Base-by-base conservation (phyloP, 2,329 filamentous ascomycete species). In the Rhynchosporium agropyri region DNA sequence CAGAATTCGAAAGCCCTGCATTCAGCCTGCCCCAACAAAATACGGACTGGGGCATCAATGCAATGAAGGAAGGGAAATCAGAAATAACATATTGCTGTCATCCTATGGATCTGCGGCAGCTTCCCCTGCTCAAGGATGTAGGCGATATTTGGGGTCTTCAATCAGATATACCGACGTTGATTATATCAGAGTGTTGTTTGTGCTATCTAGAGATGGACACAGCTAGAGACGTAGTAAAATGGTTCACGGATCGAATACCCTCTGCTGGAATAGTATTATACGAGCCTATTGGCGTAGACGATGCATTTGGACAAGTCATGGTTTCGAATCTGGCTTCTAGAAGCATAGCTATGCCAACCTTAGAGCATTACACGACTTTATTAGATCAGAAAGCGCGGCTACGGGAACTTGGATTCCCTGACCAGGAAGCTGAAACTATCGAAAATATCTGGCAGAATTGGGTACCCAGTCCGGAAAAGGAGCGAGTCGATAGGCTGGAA, bases 101-200 rank as follows among this genome's bases (percentile, higher is more conserved):
- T 67, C 75, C 81, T 48, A 55, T 74, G 8, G 75, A 76, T 58
- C 69, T 76, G 8, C 68, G 74, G 20, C 58, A 69, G 12, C 64
- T 76, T 5, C 66, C 71, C 3, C 42, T 55, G 33, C 69, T 46
- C 8, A 42, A 59, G 8, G 54, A 58, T 8, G 38, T 64, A 15
- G 42, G 64, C 20, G 51, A 54, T 68, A 73, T 85, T 4, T 69
- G 72, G 26, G 81, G 81, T 69, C 68, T 86, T 79, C 69, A 84
- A 78, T 73, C 77, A 69, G 71, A 84, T 73, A 29, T 91, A 0
- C 92, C 95, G 0, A 99, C 95, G 0, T 78, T 99, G 8, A 77
- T 99, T 29, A 82, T 99, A 6, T 98, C 94, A 0, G 95, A 99
- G 76, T 98, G 95, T 81, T 99, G 95, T 74, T 83, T 99, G 38